Evolutionary conservation across 768 basidiomycete genomes (phyloP).

Genomic region (Piloderma croceum): DNA sequence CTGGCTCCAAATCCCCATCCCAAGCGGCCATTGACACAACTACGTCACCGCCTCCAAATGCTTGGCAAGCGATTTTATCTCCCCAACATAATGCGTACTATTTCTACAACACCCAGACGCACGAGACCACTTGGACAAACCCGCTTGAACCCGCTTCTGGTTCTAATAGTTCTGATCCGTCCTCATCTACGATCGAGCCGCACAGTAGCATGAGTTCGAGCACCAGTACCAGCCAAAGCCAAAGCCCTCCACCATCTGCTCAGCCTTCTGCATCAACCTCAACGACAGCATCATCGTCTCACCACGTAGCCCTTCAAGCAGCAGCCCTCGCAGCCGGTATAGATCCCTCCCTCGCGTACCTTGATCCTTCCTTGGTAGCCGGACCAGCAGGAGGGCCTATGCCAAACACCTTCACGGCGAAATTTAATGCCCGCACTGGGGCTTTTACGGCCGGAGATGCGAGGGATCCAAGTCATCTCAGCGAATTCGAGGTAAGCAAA

Average conservation of each 20-base stretch:
- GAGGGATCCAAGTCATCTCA: slow-evolving; percentile 69
- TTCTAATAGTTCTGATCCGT: slow-evolving; percentile 17
- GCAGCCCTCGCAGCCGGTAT: slow-evolving; percentile 77
- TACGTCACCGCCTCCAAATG: slow-evolving; percentile 14
- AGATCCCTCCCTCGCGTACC: slow-evolving; percentile 73
- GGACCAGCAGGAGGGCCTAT: slow-evolving; percentile 33
- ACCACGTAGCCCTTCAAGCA: slow-evolving; percentile 52
- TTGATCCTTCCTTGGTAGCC: slow-evolving; percentile 69
- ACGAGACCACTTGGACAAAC: slow-evolving; percentile 82
- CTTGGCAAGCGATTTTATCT: slow-evolving; percentile 82
- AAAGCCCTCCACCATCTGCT: slow-evolving; percentile 11
- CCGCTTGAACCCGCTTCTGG: slow-evolving; percentile 42
- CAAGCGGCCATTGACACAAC: too few relatives aligned
- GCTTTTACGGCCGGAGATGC: slow-evolving; percentile 61
- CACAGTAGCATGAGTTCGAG: too few relatives aligned
- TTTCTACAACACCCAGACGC: slow-evolving; percentile 70
- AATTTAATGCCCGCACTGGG: slow-evolving; percentile 80
- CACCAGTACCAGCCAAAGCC: slow-evolving; percentile 7
- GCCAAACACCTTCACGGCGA: slow-evolving; percentile 49
- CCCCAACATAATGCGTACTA: slow-evolving; percentile 78
- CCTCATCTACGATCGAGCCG: slow-evolving; percentile 13
- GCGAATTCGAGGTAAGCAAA: slow-evolving; percentile 75
- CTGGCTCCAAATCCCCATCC: too few relatives aligned
- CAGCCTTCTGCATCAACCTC: slow-evolving; percentile 21
- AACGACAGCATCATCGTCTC: slow-evolving; percentile 21